phyloP scores from a whole-genome alignment of 352 stramenopile species.

The Vaucheria bursata region DNA sequence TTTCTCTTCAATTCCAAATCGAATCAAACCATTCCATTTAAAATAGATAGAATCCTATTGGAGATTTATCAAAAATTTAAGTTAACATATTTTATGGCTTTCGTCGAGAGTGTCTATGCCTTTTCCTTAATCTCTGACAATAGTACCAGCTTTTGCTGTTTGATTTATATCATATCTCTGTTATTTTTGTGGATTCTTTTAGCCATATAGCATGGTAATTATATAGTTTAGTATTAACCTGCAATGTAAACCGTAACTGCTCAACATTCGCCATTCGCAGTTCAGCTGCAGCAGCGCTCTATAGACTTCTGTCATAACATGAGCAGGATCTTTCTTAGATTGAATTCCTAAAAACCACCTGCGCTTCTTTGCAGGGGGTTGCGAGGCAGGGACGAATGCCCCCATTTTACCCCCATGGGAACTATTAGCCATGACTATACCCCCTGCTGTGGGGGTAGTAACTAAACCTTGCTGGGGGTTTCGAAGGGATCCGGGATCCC shows the following conservation, averaged over 20 bases:
- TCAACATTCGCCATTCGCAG: conserved; percentile 93
- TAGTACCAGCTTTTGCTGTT: not conserved
- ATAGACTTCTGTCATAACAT: conserved; percentile 99
- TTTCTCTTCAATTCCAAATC: too few relatives aligned
- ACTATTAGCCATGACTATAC: too few relatives aligned
- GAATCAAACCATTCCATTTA: too few relatives aligned
- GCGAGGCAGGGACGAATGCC: not conserved
- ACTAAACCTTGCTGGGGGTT: too few relatives aligned
- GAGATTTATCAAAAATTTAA: too few relatives aligned
- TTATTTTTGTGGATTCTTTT: conserved; percentile 41
- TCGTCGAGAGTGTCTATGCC: conserved; percentile 45
- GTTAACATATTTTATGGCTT: conserved; percentile 44
- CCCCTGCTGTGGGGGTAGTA: too few relatives aligned
- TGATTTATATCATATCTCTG: too few relatives aligned
- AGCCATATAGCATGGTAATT: too few relatives aligned
- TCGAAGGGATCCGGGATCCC: too few relatives aligned
- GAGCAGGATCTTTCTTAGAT: conserved; percentile 96
- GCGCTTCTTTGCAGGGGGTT: conserved; percentile 47
- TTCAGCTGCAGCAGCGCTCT: conserved; percentile 89
- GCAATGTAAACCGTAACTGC: conserved; percentile 92
- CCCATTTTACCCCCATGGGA: conserved; percentile 4
- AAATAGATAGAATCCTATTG: too few relatives aligned
- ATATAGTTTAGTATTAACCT: conserved; percentile 77
- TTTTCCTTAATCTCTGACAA: conserved; percentile 37
- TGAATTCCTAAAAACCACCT: conserved; percentile 99